Evolutionary conservation across 2,329 filamentous ascomycete genomes (phyloP).

Genomic region (Grosmannia penicillata): DNA sequence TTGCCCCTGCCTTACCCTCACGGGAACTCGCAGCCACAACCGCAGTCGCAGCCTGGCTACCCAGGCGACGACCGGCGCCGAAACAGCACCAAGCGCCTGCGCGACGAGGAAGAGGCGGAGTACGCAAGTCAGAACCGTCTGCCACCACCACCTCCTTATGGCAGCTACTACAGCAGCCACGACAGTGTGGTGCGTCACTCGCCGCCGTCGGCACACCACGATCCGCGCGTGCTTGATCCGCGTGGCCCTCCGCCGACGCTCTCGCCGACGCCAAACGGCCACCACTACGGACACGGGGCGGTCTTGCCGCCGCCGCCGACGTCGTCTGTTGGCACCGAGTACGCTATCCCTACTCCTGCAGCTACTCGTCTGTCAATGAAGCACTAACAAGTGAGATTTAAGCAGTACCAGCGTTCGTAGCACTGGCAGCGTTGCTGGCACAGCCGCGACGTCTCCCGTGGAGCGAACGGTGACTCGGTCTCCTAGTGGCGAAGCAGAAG

Average conservation of each 20-base stretch:
- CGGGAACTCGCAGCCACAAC: background rate
- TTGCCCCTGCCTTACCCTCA: constrained; percentile 19
- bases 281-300: constrained; percentile 20
- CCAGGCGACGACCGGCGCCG: constrained; percentile 5
- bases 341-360: constrained; percentile 4
- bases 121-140: constrained; percentile 5
- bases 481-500: constrained; percentile 13
- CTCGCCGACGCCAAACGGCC: constrained; percentile 21
- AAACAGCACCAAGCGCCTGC: constrained; percentile 4
- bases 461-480: constrained; percentile 20
- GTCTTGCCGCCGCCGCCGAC: constrained; percentile 20
- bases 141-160: constrained; percentile 7
- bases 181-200: constrained; percentile 5
- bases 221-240: too few relatives aligned
- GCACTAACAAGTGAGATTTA: constrained; percentile 6
- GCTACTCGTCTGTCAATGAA: background rate
- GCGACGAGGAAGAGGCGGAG: constrained; percentile 9
- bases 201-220: constrained; percentile 6
- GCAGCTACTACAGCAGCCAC: constrained; percentile 2
- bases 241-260: too few relatives aligned
- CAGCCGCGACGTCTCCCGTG: constrained; percentile 16
- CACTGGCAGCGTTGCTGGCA: constrained; percentile 19
- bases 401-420: constrained; percentile 21
- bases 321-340: constrained; percentile 10
- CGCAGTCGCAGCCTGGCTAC: constrained; percentile 3